These are phyloP conservation scores for Beauveria caledonica DNA, from an alignment of 2,329 filamentous ascomycete species.

Conservation along the genomic window DNA sequence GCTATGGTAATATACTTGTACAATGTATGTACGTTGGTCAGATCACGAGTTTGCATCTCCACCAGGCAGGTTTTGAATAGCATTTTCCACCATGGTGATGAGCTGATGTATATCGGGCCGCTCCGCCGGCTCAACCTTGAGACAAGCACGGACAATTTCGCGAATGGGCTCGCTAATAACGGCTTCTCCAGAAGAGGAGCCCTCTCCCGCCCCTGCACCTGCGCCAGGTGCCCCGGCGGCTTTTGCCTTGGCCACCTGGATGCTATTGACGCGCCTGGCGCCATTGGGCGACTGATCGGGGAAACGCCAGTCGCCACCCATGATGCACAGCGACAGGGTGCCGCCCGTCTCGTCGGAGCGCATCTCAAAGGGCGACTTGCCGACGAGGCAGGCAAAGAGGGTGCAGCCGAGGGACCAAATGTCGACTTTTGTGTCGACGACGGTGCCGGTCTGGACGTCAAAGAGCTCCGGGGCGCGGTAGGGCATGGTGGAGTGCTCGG, in stretches of 20 bases:
- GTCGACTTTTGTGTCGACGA: conserved; percentile 93
- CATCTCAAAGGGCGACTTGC: conserved; percentile 94
- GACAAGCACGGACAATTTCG: conserved; percentile 77
- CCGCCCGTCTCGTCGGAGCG: conserved; percentile 94
- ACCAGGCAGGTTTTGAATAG: conserved; percentile 59
- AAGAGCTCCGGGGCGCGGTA: conserved; percentile 97
- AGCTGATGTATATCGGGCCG: conserved; percentile 80
- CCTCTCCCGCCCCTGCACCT: conserved; percentile 20
- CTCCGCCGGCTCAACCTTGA: conserved; percentile 79
- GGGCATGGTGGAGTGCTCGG: conserved; percentile 96
- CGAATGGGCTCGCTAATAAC: conserved; percentile 76
- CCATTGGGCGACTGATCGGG: conserved; percentile 71
- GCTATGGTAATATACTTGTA: not conserved
- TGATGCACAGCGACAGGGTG: conserved; percentile 81
- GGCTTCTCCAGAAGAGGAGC: conserved; percentile 20
- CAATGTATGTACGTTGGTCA: not conserved
- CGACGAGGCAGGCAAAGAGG: conserved; percentile 92
- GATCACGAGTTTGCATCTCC: conserved; percentile 20
- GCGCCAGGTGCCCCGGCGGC: conserved; percentile 21
- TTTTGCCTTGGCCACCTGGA: conserved; percentile 18
- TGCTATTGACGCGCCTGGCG: conserved; percentile 36
- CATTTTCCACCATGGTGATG: conserved; percentile 67
- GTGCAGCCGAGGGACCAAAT: conserved; percentile 98
- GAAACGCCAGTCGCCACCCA: conserved; percentile 94
- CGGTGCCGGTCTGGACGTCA: conserved; percentile 87